phyloP scores from a whole-genome alignment of 352 stramenopile species.

The Pythium aquatile region DNA sequence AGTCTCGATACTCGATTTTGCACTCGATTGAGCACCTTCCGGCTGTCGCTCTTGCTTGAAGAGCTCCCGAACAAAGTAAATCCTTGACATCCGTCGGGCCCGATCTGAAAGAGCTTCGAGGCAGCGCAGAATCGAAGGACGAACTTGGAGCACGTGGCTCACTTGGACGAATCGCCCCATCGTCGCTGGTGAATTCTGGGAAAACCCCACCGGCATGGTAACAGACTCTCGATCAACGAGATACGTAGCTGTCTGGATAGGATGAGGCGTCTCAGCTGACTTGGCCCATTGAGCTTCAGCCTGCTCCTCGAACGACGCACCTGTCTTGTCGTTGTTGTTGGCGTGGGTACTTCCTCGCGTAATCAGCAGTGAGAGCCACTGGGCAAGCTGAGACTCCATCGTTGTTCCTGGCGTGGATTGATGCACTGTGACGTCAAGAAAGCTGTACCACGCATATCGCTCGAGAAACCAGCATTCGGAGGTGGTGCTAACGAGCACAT shows the following conservation, averaged over 20 bases:
- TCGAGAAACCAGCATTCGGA: constrained; percentile 21
- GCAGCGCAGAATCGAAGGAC: neutral
- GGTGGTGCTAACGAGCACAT: constrained; percentile 14
- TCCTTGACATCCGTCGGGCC: neutral
- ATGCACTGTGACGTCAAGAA: neutral
- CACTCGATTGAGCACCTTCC: neutral
- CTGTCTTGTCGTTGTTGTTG: too few relatives aligned
- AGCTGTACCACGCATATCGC: constrained; percentile 8
- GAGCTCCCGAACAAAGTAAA: constrained; percentile 10
- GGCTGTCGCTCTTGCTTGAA: constrained; percentile 5
- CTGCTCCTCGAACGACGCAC: neutral
- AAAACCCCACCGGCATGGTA: neutral
- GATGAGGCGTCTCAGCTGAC: neutral
- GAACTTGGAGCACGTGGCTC: neutral
- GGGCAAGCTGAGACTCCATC: neutral
- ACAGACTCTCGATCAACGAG: neutral
- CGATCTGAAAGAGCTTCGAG: constrained; percentile 6
- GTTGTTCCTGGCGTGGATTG: neutral
- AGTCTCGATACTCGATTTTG: neutral
- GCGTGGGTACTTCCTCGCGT: too few relatives aligned
- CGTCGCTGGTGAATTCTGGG: neutral
- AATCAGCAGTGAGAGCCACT: neutral
- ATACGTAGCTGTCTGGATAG: neutral
- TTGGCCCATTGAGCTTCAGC: neutral
- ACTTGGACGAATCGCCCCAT: neutral